Percentiles rank a stretch among this genome's conserved stretches.
phyloP scores from a whole-genome alignment of 2,329 filamentous ascomycete species.

The Cladosporium colombiae region DNA sequence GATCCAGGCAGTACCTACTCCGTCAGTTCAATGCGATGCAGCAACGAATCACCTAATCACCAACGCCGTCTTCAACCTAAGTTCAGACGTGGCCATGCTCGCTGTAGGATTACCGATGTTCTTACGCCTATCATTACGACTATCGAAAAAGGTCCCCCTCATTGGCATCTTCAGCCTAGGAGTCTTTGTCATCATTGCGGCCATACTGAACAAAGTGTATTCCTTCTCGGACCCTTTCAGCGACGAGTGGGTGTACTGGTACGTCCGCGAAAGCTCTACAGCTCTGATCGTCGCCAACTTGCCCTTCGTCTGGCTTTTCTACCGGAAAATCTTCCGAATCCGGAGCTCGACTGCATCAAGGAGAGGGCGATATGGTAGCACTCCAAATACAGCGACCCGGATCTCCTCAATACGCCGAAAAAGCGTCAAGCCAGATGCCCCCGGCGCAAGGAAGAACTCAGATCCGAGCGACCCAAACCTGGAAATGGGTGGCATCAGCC shows the following conservation, averaged over 20 bases:
- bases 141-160: slow-evolving; percentile 55
- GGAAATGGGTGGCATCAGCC: slow-evolving; percentile 15
- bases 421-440: neutral
- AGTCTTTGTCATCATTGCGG: slow-evolving; percentile 57
- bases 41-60: slow-evolving; percentile 42
- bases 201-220: slow-evolving; percentile 63
- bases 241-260: slow-evolving; percentile 60
- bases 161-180: slow-evolving; percentile 60
- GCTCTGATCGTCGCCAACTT: slow-evolving; percentile 63
- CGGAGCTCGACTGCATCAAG: slow-evolving; percentile 8
- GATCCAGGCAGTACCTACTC: slow-evolving; percentile 29
- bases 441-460: slow-evolving; percentile 8
- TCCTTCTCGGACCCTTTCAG: slow-evolving; percentile 60
- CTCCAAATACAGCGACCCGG: neutral
- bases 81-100: slow-evolving; percentile 49
- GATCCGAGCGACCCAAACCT: slow-evolving; percentile 16
- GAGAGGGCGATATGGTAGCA: slow-evolving; percentile 14
- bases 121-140: slow-evolving; percentile 45
- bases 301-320: slow-evolving; percentile 60
- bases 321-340: slow-evolving; percentile 40
- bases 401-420: slow-evolving; percentile 12
- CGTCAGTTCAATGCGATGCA: slow-evolving; percentile 43
- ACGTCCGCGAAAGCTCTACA: slow-evolving; percentile 60
- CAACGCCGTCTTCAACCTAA: slow-evolving; percentile 47
- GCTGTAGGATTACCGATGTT: slow-evolving; percentile 49